Evolutionary conservation across 2,329 filamentous ascomycete species (phyloP).

Genomic region (Leptosphaerulina australis): DNA sequence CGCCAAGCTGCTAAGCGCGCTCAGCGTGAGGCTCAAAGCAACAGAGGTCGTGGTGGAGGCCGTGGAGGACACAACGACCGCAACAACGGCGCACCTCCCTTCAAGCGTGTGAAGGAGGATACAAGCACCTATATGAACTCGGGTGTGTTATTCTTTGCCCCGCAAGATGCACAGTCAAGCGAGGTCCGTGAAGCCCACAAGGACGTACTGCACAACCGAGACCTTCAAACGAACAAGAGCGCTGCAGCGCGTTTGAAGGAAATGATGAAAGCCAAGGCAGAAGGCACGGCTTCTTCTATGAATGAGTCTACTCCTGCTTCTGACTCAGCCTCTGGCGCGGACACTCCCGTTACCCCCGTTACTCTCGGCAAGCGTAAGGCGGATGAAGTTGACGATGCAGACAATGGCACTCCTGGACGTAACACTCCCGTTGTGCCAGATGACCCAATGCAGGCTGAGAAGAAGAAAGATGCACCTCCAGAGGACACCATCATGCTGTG

Average conservation of each 20-base stretch:
- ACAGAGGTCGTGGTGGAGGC: constrained; percentile 33
- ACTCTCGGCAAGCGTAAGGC: constrained; percentile 78
- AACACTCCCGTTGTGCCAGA: constrained; percentile 60
- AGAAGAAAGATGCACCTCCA: constrained; percentile 61
- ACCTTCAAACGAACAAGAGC: constrained; percentile 82
- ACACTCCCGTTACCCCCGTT: constrained; percentile 56
- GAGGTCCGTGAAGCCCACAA: constrained; percentile 69
- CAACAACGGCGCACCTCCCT: constrained; percentile 28
- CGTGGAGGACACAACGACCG: constrained; percentile 40
- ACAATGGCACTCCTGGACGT: constrained; percentile 63
- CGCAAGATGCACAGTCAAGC: constrained; percentile 46
- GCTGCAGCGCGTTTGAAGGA: constrained; percentile 82
- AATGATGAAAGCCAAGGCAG: constrained; percentile 65
- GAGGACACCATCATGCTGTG: constrained; percentile 86
- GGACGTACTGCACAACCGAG: constrained; percentile 83
- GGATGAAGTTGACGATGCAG: constrained; percentile 69
- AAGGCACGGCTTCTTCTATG: constrained; percentile 34
- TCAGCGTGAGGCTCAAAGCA: constrained; percentile 57
- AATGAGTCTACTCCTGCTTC: constrained; percentile 29
- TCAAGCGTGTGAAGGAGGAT: constrained; percentile 45
- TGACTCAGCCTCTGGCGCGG: constrained; percentile 44
- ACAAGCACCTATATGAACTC: constrained; percentile 45
- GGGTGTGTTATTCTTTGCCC: constrained; percentile 46
- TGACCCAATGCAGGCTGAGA: constrained; percentile 53
- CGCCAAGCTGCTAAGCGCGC: constrained; percentile 74